Evolutionary conservation across 2,329 filamentous ascomycete genomes (phyloP).

Genomic region (Neofusicoccum sp.): DNA sequence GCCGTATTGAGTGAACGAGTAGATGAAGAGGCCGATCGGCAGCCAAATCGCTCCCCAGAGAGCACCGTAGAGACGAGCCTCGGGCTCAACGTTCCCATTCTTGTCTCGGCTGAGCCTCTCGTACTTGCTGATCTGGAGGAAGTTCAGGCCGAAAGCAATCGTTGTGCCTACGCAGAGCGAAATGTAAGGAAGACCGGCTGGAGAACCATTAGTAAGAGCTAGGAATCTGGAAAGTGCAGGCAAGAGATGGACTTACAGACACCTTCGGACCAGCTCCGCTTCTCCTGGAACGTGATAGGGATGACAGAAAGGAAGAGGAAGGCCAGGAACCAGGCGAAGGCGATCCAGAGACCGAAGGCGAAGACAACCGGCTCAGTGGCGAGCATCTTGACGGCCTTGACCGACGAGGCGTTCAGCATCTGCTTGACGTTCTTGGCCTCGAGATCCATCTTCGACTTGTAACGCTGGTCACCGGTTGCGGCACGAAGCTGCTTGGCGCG

Average conservation of each 20-base stretch:
- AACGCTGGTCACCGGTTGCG: slow-evolving; percentile 50
- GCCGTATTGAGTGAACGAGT: slow-evolving; percentile 54
- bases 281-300: slow-evolving; percentile 51
- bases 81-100: slow-evolving; percentile 40
- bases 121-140: slow-evolving; percentile 53
- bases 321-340: slow-evolving; percentile 54
- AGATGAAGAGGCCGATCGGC: slow-evolving; percentile 53
- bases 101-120: slow-evolving; percentile 40
- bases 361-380: slow-evolving; percentile 51
- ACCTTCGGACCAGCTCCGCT: slow-evolving; percentile 54
- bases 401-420: slow-evolving; percentile 49
- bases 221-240: background rate
- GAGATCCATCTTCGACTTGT: slow-evolving; percentile 52
- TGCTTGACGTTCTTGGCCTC: slow-evolving; percentile 50
- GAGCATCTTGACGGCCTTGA: slow-evolving; percentile 53
- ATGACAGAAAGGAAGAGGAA: slow-evolving; percentile 56
- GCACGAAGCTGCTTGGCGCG: slow-evolving; percentile 50
- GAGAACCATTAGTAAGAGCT: slow-evolving; percentile 7
- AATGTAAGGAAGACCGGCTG: slow-evolving; percentile 51
- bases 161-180: slow-evolving; percentile 50
- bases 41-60: slow-evolving; percentile 49
- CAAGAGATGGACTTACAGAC: slow-evolving; percentile 26
- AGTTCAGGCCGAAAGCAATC: slow-evolving; percentile 49
- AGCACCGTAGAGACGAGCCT: slow-evolving; percentile 50
- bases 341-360: slow-evolving; percentile 52